phyloP scores from a whole-genome alignment of 129 eudicot genomes.

The Rutidosis leptorrhynchoides region DNA sequence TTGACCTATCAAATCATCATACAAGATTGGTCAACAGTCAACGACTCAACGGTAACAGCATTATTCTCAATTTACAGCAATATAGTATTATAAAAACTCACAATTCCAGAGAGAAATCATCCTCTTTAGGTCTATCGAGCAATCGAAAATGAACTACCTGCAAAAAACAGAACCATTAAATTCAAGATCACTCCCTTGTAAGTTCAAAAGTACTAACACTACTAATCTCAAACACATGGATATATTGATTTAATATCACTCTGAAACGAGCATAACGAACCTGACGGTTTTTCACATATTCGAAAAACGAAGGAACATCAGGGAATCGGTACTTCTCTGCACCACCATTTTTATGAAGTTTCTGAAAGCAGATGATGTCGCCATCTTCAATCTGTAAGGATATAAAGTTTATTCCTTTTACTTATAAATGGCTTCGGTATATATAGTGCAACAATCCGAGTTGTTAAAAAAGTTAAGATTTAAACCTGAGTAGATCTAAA shows the following conservation, averaged over 20 bases:
- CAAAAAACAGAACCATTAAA: constrained; percentile 17
- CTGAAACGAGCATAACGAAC: constrained; percentile 23
- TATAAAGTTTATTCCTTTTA: background rate
- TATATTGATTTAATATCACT: background rate
- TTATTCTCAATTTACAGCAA: background rate
- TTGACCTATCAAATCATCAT: constrained; percentile 50
- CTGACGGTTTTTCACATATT: constrained; percentile 84
- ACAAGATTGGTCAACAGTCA: constrained; percentile 15
- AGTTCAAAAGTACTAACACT: background rate
- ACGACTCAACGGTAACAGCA: constrained; percentile 12
- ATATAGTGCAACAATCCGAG: constrained; percentile 9
- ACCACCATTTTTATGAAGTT: constrained; percentile 45
- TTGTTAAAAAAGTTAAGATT: background rate
- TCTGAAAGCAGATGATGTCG: constrained; percentile 93
- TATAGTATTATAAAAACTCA: constrained; percentile 36
- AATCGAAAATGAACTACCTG: constrained; percentile 87
- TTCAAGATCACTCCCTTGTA: background rate
- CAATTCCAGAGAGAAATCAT: constrained; percentile 85
- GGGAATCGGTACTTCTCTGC: constrained; percentile 53
- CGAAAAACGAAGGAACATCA: constrained; percentile 78
- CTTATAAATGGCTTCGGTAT: background rate
- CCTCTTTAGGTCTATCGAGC: constrained; percentile 88
- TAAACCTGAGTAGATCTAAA: constrained; percentile 79
- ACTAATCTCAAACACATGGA: background rate
- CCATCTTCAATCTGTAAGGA: constrained; percentile 80